phyloP scores from a whole-genome alignment of 2,329 filamentous ascomycete species.

The Ilyonectria robusta region DNA sequence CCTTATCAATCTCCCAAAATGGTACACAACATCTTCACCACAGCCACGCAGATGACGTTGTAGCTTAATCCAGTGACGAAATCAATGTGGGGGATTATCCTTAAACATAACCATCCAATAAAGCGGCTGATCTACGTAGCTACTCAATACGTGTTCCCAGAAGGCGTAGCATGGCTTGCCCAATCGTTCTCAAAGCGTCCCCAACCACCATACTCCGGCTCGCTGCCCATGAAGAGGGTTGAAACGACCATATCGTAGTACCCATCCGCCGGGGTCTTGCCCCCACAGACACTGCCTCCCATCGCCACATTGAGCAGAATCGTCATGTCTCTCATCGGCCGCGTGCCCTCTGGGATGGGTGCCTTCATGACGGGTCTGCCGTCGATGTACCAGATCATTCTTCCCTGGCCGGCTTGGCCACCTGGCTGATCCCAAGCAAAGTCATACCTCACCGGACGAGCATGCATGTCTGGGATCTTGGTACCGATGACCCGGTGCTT shows the following conservation, averaged over 20 bases:
- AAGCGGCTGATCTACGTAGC: background rate
- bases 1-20: background rate
- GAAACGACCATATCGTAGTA: slow-evolving; percentile 70
- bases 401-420: slow-evolving; percentile 58
- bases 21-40: background rate
- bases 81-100: background rate
- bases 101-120: slow-evolving; percentile 2
- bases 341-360: slow-evolving; percentile 64
- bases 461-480: slow-evolving; percentile 62
- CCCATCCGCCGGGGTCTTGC: slow-evolving; percentile 65
- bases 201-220: slow-evolving; percentile 68
- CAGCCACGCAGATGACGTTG: slow-evolving; percentile 11
- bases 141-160: slow-evolving; percentile 53
- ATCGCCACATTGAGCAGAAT: slow-evolving; percentile 74
- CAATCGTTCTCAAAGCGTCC: slow-evolving; percentile 67
- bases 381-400: slow-evolving; percentile 73
- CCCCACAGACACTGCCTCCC: slow-evolving; percentile 71
- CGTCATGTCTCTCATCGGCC: slow-evolving; percentile 69
- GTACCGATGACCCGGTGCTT: slow-evolving; percentile 71
- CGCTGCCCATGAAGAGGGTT: slow-evolving; percentile 65
- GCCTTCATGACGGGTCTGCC: slow-evolving; percentile 71
- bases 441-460: slow-evolving; percentile 64
- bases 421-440: slow-evolving; percentile 69
- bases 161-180: slow-evolving; percentile 46
- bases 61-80: background rate